Base-by-base conservation (phyloP, 148 eudicot species). In the Camellia japonica region DNA sequence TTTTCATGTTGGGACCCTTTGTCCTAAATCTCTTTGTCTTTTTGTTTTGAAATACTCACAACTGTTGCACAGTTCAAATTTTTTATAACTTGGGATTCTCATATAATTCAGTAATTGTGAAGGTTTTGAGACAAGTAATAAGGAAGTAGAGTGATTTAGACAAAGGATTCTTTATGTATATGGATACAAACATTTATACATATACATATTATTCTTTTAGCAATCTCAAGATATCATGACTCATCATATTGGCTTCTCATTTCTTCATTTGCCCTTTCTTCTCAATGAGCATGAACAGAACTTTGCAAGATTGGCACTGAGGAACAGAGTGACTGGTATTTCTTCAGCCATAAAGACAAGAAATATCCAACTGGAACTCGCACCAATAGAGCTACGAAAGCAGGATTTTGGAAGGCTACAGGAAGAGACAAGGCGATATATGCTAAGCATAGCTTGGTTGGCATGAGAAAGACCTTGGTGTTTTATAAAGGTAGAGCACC, bases 371-470 rank as follows among this genome's bases (percentile, higher is more conserved):
- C 92, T 3, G 97, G 97, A 73, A 93, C 97, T 5, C 87, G 97
- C 0, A 93, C 95, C 0, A 93, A 93, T 61, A 83, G 97, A 68
- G 97, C 97, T 30, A 93, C 97, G 3, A 90, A 83, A 78, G 95
- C 93, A 10, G 97, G 97, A 58, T 93, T 93, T 69, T 93, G 97
- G 97, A 93, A 93, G 79, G 97, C 97, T 4, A 93, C 97, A 0
- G 97, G 97, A 78, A 86, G 97, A 78, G 97, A 93, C 82, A 93
- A 93, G 83, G 97, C 95, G 42, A 90, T 93, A 16, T 93, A 93
- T 80, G 74, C 81, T 0, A 90, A 90, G 84, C 87, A 91, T 69
- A 77, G 80, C 61, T 85, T 93, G 82, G 78, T 91, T 79, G 97
- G 97, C 51, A 91, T 93, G 95, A 85, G 97, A 75, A 93, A 93